A percentile compares a stretch with the other conserved stretches of the same genome.
phyloP scores from a whole-genome alignment of 2,329 filamentous ascomycete genomes.

The Paraphaeosphaeria minitans region DNA sequence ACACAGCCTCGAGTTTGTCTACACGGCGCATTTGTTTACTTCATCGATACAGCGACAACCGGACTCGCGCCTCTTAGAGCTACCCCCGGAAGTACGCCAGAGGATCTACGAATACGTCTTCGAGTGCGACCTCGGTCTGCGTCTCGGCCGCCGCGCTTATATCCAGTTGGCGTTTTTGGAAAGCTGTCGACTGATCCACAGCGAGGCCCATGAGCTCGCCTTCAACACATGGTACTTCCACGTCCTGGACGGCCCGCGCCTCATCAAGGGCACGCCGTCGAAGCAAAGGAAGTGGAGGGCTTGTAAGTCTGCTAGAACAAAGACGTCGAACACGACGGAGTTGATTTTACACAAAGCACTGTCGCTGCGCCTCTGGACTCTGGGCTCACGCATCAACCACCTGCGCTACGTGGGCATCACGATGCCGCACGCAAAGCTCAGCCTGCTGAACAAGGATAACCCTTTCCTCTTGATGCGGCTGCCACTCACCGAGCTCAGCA shows the following conservation, averaged over 20 bases:
- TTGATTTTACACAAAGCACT: not conserved
- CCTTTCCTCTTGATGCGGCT: conserved; percentile 14
- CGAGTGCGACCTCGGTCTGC: not conserved
- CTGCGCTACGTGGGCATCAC: conserved; percentile 11
- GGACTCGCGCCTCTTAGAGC: conserved; percentile 3
- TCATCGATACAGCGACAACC: not conserved
- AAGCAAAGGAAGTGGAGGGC: not conserved
- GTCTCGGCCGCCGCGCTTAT: not conserved
- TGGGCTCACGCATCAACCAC: conserved; percentile 5
- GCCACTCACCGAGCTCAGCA: conserved; percentile 12
- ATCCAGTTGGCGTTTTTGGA: conserved; percentile 5
- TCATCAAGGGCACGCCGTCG: not conserved
- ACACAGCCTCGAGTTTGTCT: not conserved
- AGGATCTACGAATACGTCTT: conserved; percentile 13
- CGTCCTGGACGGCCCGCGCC: not conserved
- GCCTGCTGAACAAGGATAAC: conserved; percentile 7
- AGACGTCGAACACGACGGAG: not conserved
- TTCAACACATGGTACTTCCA: conserved; percentile 2
- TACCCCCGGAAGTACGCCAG: conserved; percentile 11
- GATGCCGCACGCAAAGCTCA: conserved; percentile 3
- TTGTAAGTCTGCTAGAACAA: not conserved
- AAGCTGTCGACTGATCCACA: conserved; percentile 15
- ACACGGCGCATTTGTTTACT: conserved; percentile 5
- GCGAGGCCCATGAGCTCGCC: conserved; percentile 7
- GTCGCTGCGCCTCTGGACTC: not conserved